phyloP scores from a whole-genome alignment of 2,329 filamentous ascomycete genomes.

The Cadophora sp. region DNA sequence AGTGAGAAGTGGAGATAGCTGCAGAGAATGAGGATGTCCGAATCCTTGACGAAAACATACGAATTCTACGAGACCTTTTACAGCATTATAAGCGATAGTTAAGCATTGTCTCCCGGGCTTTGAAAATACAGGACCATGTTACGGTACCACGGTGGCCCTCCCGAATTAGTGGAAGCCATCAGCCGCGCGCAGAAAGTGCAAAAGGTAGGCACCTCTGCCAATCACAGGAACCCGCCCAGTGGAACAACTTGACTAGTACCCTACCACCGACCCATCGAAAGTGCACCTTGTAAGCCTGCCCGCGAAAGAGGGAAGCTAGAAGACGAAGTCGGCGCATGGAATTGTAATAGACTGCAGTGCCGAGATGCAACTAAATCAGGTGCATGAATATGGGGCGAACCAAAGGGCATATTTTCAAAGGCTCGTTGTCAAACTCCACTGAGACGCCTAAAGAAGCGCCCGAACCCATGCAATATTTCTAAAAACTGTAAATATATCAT shows the following conservation, averaged over 20 bases:
- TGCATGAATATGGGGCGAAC: constrained; percentile 16
- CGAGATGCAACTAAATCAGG: constrained; percentile 6
- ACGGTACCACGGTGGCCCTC: not conserved
- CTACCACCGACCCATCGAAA: constrained; percentile 16
- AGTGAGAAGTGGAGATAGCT: constrained; percentile 1
- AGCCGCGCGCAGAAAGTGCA: constrained; percentile 20
- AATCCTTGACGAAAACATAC: constrained; percentile 11
- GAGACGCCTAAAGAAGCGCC: constrained; percentile 2
- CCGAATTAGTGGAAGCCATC: constrained; percentile 8
- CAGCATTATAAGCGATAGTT: constrained; percentile 10
- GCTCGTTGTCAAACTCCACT: constrained; percentile 1
- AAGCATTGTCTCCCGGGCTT: constrained; percentile 9
- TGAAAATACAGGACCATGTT: constrained; percentile 2
- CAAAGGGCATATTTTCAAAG: constrained; percentile 19
- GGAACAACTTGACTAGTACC: constrained; percentile 13
- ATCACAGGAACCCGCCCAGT: constrained; percentile 12
- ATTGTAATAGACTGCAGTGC: constrained; percentile 5
- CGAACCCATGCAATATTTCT: not conserved
- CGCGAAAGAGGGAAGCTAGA: constrained; percentile 13
- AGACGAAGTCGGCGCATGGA: constrained; percentile 2
- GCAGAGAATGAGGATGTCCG: constrained; percentile 4
- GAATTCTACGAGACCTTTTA: constrained; percentile 1
- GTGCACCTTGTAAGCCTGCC: constrained; percentile 17
- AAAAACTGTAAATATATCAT: not conserved
- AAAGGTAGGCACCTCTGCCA: constrained; percentile 11